Conservation (phyloP, 768 basidiomycete species). For the Russula ochroleuca region DNA sequence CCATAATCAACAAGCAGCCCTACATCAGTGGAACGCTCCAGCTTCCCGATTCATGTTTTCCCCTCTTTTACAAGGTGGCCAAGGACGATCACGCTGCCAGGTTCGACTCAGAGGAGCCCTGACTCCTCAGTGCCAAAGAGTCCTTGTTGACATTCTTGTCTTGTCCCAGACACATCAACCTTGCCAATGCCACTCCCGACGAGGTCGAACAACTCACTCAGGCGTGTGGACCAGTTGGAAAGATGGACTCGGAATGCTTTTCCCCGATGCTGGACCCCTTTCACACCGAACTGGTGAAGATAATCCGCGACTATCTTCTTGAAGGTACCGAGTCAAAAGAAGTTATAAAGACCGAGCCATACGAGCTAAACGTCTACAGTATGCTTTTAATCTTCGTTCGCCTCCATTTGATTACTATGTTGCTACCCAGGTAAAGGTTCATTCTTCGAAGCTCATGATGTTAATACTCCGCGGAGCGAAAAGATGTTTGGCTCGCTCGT, state of each 20-base stretch:
- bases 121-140: too few species aligned
- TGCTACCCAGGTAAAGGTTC: background rate
- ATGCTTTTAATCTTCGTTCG: background rate
- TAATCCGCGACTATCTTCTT: background rate
- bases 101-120: background rate
- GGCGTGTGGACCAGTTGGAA: conserved; percentile 1
- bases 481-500: too few species aligned
- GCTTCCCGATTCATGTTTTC: too few species aligned
- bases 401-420: background rate
- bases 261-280: background rate
- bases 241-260: background rate
- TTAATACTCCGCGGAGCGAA: background rate
- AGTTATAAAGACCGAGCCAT: background rate
- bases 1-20: too few species aligned
- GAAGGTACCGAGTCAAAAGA: background rate
- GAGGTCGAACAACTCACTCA: conserved; percentile 2
- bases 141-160: background rate
- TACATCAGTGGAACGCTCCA: too few species aligned
- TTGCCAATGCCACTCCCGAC: background rate
- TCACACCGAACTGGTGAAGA: background rate
- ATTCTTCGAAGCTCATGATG: background rate
- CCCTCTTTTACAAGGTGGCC: too few species aligned
- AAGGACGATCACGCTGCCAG: too few species aligned
- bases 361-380: conserved; percentile 5
- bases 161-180: background rate